phyloP scores from a whole-genome alignment of 176 grass and related monocot species.

The Eleusine coracana region DNA sequence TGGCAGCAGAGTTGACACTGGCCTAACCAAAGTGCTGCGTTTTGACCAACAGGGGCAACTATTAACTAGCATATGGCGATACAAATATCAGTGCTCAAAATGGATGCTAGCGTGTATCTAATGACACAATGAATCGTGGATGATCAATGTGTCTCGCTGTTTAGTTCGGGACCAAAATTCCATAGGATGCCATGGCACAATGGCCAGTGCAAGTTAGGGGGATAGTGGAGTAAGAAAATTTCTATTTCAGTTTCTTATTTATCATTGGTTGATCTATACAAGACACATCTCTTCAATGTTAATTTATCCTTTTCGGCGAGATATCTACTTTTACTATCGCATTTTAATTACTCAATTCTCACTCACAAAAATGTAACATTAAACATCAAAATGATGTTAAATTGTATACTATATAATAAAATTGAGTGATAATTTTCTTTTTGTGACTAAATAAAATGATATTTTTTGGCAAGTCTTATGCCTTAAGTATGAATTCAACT shows the following conservation, averaged over 20 bases:
- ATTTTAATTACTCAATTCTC: too few relatives aligned
- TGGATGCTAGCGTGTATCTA: slow-evolving; percentile 31
- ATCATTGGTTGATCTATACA: neutral
- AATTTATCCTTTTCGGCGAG: neutral
- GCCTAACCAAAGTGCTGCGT: slow-evolving; percentile 40
- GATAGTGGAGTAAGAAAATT: neutral
- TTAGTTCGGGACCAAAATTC: neutral
- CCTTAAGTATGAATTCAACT: too few relatives aligned
- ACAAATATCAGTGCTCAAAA: slow-evolving; percentile 18
- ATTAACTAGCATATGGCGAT: neutral
- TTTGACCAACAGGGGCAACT: slow-evolving; percentile 37
- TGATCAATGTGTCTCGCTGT: neutral
- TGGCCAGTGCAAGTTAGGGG: neutral
- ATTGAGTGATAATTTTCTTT: too few relatives aligned
- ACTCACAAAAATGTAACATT: too few relatives aligned
- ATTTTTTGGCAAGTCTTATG: too few relatives aligned
- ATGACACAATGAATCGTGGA: neutral
- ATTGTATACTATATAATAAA: too few relatives aligned
- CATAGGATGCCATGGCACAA: neutral
- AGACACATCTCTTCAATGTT: neutral
- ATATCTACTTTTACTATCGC: too few relatives aligned
- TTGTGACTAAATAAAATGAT: too few relatives aligned
- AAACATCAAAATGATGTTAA: too few relatives aligned
- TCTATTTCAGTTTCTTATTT: neutral
- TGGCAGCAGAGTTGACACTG: slow-evolving; percentile 25